Evolutionary conservation across 202 grass and related monocot genomes (phyloP).

Genomic region (Carex sylvatica): DNA sequence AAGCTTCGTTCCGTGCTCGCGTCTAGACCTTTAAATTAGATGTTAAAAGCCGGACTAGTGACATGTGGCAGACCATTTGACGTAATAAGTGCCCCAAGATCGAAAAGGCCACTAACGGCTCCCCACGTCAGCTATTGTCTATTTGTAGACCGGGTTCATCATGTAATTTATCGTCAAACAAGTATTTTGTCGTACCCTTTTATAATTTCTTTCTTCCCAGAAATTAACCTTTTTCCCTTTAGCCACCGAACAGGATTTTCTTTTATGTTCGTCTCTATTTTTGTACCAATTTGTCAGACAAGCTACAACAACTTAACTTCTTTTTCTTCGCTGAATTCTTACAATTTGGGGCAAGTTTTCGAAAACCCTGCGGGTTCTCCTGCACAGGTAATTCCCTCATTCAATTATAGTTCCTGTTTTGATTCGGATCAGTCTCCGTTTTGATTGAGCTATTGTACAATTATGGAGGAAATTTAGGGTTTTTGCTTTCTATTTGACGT

Average conservation of each 20-base stretch:
- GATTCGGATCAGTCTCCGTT: background rate
- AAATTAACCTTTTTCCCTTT: background rate
- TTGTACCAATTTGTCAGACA: constrained; percentile 1
- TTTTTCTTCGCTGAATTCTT: background rate
- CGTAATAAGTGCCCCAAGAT: background rate
- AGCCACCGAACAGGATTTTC: constrained; percentile 17
- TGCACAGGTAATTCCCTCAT: constrained; percentile 2
- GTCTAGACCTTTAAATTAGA: background rate
- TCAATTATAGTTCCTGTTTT: background rate
- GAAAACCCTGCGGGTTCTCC: background rate
- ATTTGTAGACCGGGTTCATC: constrained; percentile 2
- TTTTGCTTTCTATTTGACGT: background rate
- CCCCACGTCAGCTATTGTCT: background rate
- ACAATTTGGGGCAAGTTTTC: background rate
- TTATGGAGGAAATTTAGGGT: background rate
- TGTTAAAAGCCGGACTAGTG: background rate
- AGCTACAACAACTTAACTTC: background rate
- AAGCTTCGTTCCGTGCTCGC: background rate
- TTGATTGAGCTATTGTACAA: background rate
- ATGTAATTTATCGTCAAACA: constrained; percentile 5
- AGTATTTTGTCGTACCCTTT: background rate
- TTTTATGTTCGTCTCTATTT: background rate
- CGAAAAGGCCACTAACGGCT: background rate
- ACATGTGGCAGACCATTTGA: background rate
- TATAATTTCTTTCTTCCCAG: background rate